Evolutionary conservation across 2,329 filamentous ascomycete species (phyloP).

Genomic region (Pseudogymnoascus sp.): DNA sequence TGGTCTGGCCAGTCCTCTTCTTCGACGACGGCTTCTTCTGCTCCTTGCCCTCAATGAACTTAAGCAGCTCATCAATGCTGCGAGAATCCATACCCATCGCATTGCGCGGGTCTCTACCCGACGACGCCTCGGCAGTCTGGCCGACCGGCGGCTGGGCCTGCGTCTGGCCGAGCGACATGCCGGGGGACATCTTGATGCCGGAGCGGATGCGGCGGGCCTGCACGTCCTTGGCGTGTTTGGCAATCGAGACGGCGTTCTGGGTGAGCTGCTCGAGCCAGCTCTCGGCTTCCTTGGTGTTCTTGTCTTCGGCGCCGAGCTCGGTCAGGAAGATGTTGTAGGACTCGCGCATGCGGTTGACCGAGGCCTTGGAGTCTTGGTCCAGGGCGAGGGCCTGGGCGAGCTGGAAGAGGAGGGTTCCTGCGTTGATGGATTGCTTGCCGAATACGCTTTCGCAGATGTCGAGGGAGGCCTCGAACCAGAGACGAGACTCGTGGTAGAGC

Average conservation of each 20-base stretch:
- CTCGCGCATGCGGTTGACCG: conserved; percentile 89
- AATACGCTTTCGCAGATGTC: conserved; percentile 83
- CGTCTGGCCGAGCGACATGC: conserved; percentile 46
- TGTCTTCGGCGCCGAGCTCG: conserved; percentile 80
- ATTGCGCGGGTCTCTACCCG: conserved; percentile 27
- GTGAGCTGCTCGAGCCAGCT: conserved; percentile 94
- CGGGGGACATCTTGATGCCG: conserved; percentile 59
- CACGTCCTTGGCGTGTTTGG: conserved; percentile 84
- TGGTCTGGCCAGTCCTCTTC: conserved; percentile 46
- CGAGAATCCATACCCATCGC: conserved; percentile 55
- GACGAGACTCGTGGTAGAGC: conserved; percentile 84
- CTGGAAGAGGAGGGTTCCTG: conserved; percentile 93
- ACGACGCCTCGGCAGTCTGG: conserved; percentile 43
- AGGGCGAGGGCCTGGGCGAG: conserved; percentile 89
- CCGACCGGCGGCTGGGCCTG: conserved; percentile 57
- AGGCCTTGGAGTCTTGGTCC: conserved; percentile 89
- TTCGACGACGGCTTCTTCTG: conserved; percentile 44
- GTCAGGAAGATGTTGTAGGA: conserved; percentile 91
- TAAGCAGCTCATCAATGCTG: conserved; percentile 87
- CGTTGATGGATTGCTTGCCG: conserved; percentile 83
- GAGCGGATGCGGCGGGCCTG: conserved; percentile 66
- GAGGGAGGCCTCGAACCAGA: conserved; percentile 94
- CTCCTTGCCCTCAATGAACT: conserved; percentile 80
- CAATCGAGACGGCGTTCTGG: conserved; percentile 87
- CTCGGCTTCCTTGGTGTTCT: conserved; percentile 97